Conservation (phyloP, 2,329 filamentous ascomycete species). For the Zymoseptoria passerinii region DNA sequence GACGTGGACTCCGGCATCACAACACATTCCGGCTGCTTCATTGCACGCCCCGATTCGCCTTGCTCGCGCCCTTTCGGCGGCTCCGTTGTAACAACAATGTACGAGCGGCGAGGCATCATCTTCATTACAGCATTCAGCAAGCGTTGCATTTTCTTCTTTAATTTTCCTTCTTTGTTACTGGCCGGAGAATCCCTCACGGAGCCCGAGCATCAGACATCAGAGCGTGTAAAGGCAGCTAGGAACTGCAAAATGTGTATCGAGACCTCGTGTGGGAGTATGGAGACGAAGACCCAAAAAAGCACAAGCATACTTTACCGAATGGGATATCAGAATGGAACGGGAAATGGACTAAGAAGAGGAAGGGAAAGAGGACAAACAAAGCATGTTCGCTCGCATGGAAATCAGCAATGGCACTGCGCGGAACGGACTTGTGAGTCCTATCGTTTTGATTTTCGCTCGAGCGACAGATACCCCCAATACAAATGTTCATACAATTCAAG, state of each 20-base stretch:
- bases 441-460: constrained; percentile 2
- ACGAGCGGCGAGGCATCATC: constrained; percentile 21
- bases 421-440: background rate
- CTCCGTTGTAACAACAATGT: constrained; percentile 21
- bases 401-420: background rate
- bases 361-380: constrained; percentile 3
- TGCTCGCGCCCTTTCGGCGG: constrained; percentile 5
- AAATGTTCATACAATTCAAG: background rate
- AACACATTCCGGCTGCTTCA: background rate
- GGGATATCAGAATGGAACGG: constrained; percentile 10
- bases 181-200: constrained; percentile 1
- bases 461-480: constrained; percentile 2
- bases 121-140: constrained; percentile 27
- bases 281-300: constrained; percentile 4
- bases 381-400: constrained; percentile 5
- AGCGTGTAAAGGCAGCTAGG: background rate
- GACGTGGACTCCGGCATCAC: background rate
- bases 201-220: background rate
- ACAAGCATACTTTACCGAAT: constrained; percentile 4
- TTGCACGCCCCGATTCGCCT: background rate
- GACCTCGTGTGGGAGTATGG: background rate
- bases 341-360: background rate
- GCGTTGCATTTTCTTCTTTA: constrained; percentile 26
- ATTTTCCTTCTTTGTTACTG: constrained; percentile 21
- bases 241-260: background rate